Base-by-base conservation (phyloP, 768 basidiomycete species). In the Antrodiella citrinella region DNA sequence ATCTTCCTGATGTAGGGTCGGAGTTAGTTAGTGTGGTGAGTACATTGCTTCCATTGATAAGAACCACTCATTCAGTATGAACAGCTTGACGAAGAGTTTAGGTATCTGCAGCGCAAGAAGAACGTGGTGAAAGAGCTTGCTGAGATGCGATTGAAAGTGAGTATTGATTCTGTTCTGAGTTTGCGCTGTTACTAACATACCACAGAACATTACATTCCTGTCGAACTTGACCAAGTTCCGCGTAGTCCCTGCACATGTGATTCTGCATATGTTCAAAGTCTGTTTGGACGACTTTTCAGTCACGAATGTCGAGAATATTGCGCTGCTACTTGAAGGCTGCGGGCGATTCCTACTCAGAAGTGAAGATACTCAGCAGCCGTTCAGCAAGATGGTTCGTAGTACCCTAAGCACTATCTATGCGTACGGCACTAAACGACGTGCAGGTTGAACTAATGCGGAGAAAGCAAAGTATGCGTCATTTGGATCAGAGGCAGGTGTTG, bases 231-330 rank as follows among this genome's bases (percentile, higher is more conserved):
- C 94, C n/a, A 99, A 99, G 67, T 98, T 98, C 66, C 74, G 78
- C 35, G 82, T 98, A 19, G 89, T 97, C 5, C 93, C 91, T 23
- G 70, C 84, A 3, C 93, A 98, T 64, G 73, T 95, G 50, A 91
- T 98, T 59, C 70, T 99, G 44, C 94, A 98, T 64, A 86, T 91
- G 59, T 88, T 95, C 73, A 98, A 98, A 78, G 92, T 95, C 46
- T 95, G 91, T 66, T 71, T 98, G 59, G 95, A 97, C 62, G 95
- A 97, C 63, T 91, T 99, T 60, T 84, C 85, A 1, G 90, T 88
- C 2, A 81, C 82, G 18, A 99, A 98, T 60, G 78, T 99, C 26
- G 96, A 98, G 63, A 97, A 91, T 59, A 75, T 96, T 15, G 89
- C 95, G 12, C 75, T 93, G 51, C 70, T 98, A 10, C 69, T 99